phyloP scores from a whole-genome alignment of 2,329 filamentous ascomycete genomes.

The Phyllosticta ampelicida region DNA sequence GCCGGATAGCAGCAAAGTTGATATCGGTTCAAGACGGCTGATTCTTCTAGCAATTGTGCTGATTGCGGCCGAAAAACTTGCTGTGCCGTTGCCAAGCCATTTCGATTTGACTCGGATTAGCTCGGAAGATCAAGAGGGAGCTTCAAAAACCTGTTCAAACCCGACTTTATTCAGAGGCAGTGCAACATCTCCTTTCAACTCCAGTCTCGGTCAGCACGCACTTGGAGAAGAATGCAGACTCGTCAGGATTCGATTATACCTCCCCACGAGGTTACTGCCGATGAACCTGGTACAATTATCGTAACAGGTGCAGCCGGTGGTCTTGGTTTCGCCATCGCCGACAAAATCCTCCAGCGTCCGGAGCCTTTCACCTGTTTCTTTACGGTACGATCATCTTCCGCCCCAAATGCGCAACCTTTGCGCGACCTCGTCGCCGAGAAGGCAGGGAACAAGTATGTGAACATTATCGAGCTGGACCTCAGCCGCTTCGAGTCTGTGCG shows the following conservation, averaged over 20 bases:
- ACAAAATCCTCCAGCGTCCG: background rate
- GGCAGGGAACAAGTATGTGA: background rate
- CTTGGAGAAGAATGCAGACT: background rate
- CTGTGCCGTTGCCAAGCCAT: background rate
- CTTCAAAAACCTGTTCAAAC: background rate
- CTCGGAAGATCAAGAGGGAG: background rate
- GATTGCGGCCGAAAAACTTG: background rate
- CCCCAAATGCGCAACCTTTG: background rate
- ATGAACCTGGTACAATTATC: slow-evolving; percentile 1
- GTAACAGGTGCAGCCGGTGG: slow-evolving; percentile 11
- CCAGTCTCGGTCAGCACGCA: background rate
- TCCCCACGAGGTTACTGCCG: background rate
- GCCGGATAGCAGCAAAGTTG: background rate
- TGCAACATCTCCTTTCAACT: background rate
- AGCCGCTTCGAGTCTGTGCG: slow-evolving; percentile 12
- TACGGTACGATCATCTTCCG: background rate
- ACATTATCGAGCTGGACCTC: slow-evolving; percentile 12
- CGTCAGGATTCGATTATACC: background rate
- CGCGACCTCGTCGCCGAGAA: background rate
- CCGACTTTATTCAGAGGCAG: background rate
- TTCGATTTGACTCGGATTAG: background rate
- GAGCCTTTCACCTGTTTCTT: background rate
- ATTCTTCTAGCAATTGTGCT: background rate
- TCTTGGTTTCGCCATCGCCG: slow-evolving; percentile 8
- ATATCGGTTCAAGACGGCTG: background rate